A percentile compares a stretch with the other conserved stretches of the same genome.
Evolutionary conservation across 2,329 filamentous ascomycete genomes (phyloP).

Genomic region (Endoconidiophora laricicola): DNA sequence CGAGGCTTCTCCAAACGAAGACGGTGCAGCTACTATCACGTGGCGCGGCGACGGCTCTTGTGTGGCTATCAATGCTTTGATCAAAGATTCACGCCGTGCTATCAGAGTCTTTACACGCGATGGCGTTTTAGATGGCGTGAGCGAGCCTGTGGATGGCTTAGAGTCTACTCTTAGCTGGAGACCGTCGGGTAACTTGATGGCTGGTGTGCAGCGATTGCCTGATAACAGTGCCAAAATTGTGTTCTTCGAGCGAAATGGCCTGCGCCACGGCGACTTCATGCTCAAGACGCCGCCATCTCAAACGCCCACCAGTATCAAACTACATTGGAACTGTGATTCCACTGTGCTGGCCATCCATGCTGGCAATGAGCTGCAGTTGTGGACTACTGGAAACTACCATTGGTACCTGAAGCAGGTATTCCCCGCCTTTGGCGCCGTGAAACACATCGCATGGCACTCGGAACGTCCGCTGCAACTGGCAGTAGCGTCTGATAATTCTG

Average conservation of each 20-base stretch:
- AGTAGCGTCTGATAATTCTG: constrained; percentile 25
- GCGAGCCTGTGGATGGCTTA: constrained; percentile 86
- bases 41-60: constrained; percentile 93
- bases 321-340: constrained; percentile 87
- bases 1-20: constrained; percentile 55
- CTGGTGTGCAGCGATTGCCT: constrained; percentile 58
- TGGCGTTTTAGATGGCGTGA: constrained; percentile 79
- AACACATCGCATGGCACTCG: constrained; percentile 56
- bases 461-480: constrained; percentile 62
- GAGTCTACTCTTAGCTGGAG: constrained; percentile 81
- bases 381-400: constrained; percentile 95
- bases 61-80: constrained; percentile 70
- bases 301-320: constrained; percentile 34
- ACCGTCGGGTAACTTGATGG: constrained; percentile 77
- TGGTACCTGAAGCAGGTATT: constrained; percentile 96
- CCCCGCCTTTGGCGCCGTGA: constrained; percentile 22
- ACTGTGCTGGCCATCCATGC: constrained; percentile 74
- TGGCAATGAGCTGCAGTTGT: constrained; percentile 64
- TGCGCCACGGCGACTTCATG: constrained; percentile 89
- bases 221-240: constrained; percentile 51
- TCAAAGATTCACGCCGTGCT: constrained; percentile 51
- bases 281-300: constrained; percentile 43
- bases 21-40: constrained; percentile 55
- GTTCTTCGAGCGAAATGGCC: constrained; percentile 94
- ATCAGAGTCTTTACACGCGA: constrained; percentile 85